A percentile compares a stretch with the other conserved stretches of the same genome.
Evolutionary conservation across 768 basidiomycete species (phyloP).

Genomic region (Amanita subjunquillea): DNA sequence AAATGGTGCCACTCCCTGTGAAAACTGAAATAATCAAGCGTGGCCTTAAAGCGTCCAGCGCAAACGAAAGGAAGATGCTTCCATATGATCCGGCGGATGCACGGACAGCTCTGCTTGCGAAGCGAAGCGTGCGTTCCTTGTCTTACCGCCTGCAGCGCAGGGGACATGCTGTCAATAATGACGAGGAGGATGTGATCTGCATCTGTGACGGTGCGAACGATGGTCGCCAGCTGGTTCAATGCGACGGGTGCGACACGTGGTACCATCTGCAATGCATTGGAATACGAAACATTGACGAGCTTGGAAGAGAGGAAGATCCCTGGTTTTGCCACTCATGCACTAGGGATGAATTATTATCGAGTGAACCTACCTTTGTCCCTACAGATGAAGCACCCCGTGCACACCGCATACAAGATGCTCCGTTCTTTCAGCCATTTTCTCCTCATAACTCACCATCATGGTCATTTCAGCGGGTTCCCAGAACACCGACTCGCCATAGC

Average conservation of each 20-base stretch:
- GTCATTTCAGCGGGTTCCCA: slow-evolving; percentile 31
- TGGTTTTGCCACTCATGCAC: slow-evolving; percentile 65
- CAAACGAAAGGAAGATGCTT: slow-evolving; percentile 23
- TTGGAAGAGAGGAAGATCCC: slow-evolving; percentile 69
- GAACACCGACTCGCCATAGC: slow-evolving; percentile 39
- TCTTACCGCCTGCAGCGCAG: slow-evolving; percentile 40
- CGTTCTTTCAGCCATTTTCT: slow-evolving; percentile 47
- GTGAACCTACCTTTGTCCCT: slow-evolving; percentile 62
- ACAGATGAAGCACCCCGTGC: slow-evolving; percentile 43
- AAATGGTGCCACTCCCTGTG: slow-evolving; percentile 42
- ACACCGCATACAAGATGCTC: slow-evolving; percentile 36
- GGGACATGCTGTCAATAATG: slow-evolving; percentile 17
- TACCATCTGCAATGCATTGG: slow-evolving; percentile 78
- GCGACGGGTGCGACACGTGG: slow-evolving; percentile 73
- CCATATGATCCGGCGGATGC: slow-evolving; percentile 72
- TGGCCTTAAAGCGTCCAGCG: slow-evolving; percentile 22
- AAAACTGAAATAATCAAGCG: slow-evolving; percentile 9
- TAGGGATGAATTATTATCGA: slow-evolving; percentile 18
- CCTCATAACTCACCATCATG: slow-evolving; percentile 50
- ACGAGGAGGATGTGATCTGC: slow-evolving; percentile 45
- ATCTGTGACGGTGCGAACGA: slow-evolving; percentile 60
- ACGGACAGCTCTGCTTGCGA: slow-evolving; percentile 59
- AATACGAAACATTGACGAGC: slow-evolving; percentile 47
- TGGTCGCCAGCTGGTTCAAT: slow-evolving; percentile 72
- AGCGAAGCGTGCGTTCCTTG: slow-evolving; percentile 55